Base-by-base conservation (phyloP, 208 protist species). In the Crithidia bombi region DNA sequence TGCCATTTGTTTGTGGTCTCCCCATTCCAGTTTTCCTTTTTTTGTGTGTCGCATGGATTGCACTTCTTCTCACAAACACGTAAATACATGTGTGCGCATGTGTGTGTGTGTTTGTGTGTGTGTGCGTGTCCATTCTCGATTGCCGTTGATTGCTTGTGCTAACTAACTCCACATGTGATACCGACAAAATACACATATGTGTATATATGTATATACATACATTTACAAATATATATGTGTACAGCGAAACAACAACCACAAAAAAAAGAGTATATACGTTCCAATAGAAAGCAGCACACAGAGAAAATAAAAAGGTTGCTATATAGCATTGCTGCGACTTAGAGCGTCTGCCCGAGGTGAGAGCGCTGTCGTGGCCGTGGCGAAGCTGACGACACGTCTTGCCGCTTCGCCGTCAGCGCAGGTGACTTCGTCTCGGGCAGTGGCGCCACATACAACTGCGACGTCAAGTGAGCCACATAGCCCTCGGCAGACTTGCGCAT, bases 391-490 rank as follows among this genome's bases (percentile, higher is more conserved):
- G 46, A 35, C 33, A 38, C 0, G 23, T 66, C 47, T 1, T 23
- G 33, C 35, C 33, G 46, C 43, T 56, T n/a, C 43, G 11, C 17
- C 33, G 33, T 23, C 61, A 56, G 61, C 33, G 21, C 61, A 1
- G 61, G 63, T 7, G 50, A 28, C 36, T 68, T 49, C 6, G 69
- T 46, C 12, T 78, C 39, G 33, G 17, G 33, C 61, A 66, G n/a
- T 32, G 64, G 75, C 39, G 70, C 54, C 19, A 83, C 46, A 6
- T 72, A 59, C 57, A 85, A 25, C 38, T 68, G 66, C 28, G 79
- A 55, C 3, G 79, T 80, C 63, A 85, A 65, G 32, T 82, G 61
- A 19, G 82, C 71, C 15, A 88, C 59, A 41, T 49, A 79, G 51
- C 73, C 69, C 25, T 69, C 36, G 10, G 63, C 63, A 3, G 63